A percentile compares a stretch with the other conserved stretches of the same genome.
Conservation (phyloP, 1,284 basidiomycete species). For the Earliella scabrosa region DNA sequence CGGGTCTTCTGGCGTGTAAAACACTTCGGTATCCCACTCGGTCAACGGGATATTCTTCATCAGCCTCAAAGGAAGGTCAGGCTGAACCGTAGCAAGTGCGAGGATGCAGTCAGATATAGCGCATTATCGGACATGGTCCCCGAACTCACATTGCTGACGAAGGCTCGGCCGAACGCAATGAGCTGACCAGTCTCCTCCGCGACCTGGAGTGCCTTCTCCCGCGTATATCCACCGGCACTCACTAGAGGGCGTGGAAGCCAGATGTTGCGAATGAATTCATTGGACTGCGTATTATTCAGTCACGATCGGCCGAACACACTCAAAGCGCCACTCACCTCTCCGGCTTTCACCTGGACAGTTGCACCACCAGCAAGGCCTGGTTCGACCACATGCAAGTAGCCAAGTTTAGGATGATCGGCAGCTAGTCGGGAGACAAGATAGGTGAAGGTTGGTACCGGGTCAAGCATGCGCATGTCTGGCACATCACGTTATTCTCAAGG, state of each 20-base stretch:
- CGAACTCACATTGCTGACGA: slow-evolving; percentile 43
- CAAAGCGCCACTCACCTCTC: neutral
- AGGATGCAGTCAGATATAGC: no score
- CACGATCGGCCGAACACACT: neutral
- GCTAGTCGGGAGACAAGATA: slow-evolving; percentile 42
- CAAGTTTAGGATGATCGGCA: slow-evolving; percentile 48
- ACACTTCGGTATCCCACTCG: slow-evolving; percentile 1
- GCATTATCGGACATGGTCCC: neutral
- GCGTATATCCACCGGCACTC: slow-evolving; percentile 41
- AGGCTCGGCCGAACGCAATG: slow-evolving; percentile 52
- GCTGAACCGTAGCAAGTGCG: slow-evolving; percentile 31
- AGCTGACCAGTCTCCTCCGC: slow-evolving; percentile 40
- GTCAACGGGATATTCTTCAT: slow-evolving; percentile 12
- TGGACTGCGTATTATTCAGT: slow-evolving; percentile 22
- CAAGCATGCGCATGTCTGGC: slow-evolving; percentile 44
- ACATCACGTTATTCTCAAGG: slow-evolving; percentile 35
- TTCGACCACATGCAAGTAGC: slow-evolving; percentile 59
- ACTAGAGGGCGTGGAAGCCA: slow-evolving; percentile 34
- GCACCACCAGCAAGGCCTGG: slow-evolving; percentile 32
- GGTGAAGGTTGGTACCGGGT: slow-evolving; percentile 51
- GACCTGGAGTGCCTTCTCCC: slow-evolving; percentile 27
- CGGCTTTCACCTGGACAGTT: neutral
- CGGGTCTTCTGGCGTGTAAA: slow-evolving; percentile 30
- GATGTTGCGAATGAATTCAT: slow-evolving; percentile 34
- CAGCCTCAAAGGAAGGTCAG: slow-evolving; percentile 17